Evolutionary conservation across 2,329 filamentous ascomycete genomes (phyloP).

Genomic region (Fusarium subtropicale): DNA sequence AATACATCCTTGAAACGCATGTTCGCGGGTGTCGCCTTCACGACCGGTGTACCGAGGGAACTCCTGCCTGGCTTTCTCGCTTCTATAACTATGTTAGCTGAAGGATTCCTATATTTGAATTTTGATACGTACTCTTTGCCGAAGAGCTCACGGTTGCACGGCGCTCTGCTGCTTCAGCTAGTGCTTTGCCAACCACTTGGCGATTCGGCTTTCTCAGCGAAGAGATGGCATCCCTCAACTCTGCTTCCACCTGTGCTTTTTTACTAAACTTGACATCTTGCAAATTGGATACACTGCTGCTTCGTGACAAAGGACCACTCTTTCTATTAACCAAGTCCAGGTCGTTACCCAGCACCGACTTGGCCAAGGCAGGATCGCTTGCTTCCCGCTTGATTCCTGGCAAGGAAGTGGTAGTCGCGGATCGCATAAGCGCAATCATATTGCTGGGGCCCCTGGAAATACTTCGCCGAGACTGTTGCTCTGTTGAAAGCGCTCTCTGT

Average conservation of each 20-base stretch:
- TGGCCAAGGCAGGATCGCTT: constrained; percentile 68
- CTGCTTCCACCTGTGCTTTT: constrained; percentile 74
- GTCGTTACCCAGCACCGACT: constrained; percentile 61
- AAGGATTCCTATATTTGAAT: background rate
- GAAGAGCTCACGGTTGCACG: constrained; percentile 62
- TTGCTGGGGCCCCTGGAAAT: constrained; percentile 68
- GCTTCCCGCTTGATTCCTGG: constrained; percentile 74
- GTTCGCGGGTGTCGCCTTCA: constrained; percentile 69
- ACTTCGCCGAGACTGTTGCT: constrained; percentile 64
- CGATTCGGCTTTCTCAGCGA: constrained; percentile 81
- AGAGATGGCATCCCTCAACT: constrained; percentile 79
- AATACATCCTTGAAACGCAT: constrained; percentile 66
- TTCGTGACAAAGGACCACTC: constrained; percentile 52
- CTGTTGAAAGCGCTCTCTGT: constrained; percentile 71
- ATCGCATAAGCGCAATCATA: constrained; percentile 73
- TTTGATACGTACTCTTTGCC: constrained; percentile 59
- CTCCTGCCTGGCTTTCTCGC: constrained; percentile 62
- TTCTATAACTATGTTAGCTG: constrained; percentile 57
- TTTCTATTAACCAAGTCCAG: constrained; percentile 56
- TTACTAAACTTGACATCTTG: constrained; percentile 71
- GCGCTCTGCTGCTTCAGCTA: constrained; percentile 75
- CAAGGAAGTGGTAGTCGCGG: constrained; percentile 71
- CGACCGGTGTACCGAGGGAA: constrained; percentile 55
- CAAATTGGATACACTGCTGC: constrained; percentile 61
- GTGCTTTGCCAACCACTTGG: constrained; percentile 72